phyloP scores from a whole-genome alignment of 805 yeast species.

The Torulaspora indica region DNA sequence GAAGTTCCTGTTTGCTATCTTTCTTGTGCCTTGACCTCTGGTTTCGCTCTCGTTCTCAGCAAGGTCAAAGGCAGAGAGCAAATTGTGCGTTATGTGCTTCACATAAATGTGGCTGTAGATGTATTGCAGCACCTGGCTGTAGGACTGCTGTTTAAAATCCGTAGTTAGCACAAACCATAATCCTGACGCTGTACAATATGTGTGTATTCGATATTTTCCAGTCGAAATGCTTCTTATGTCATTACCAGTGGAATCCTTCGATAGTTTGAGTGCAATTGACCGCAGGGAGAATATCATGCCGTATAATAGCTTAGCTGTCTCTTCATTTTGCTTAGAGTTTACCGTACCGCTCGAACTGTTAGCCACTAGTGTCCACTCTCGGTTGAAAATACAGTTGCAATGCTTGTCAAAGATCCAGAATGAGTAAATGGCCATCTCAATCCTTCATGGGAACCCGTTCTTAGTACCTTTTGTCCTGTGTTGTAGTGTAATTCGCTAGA shows the following conservation, averaged over 20 bases:
- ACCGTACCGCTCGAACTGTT: conserved; percentile 37
- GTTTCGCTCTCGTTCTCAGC: conserved; percentile 29
- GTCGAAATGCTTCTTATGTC: conserved; percentile 48
- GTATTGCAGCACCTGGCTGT: conserved; percentile 29
- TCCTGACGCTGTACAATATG: conserved; percentile 72
- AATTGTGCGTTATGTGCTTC: conserved; percentile 30
- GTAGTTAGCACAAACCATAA: conserved; percentile 70
- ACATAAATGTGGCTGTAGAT: conserved; percentile 34
- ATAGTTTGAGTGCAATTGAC: conserved; percentile 60
- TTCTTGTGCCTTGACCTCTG: conserved; percentile 34
- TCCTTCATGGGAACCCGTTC: background rate
- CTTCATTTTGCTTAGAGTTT: conserved; percentile 57
- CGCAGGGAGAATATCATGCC: conserved; percentile 80
- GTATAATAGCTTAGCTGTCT: conserved; percentile 73
- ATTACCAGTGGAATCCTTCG: conserved; percentile 31
- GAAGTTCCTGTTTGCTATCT: conserved; percentile 31
- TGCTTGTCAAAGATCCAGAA: conserved; percentile 91
- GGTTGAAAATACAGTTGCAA: conserved; percentile 77
- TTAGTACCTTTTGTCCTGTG: background rate
- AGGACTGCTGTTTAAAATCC: conserved; percentile 43
- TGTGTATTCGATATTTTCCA: conserved; percentile 72
- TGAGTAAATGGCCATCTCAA: conserved; percentile 59
- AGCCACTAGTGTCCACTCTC: conserved; percentile 56
- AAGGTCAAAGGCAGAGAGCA: conserved; percentile 33
- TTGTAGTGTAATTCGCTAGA: background rate